Conservation (phyloP, 345 rosid genomes). For the Populus euphratica region DNA sequence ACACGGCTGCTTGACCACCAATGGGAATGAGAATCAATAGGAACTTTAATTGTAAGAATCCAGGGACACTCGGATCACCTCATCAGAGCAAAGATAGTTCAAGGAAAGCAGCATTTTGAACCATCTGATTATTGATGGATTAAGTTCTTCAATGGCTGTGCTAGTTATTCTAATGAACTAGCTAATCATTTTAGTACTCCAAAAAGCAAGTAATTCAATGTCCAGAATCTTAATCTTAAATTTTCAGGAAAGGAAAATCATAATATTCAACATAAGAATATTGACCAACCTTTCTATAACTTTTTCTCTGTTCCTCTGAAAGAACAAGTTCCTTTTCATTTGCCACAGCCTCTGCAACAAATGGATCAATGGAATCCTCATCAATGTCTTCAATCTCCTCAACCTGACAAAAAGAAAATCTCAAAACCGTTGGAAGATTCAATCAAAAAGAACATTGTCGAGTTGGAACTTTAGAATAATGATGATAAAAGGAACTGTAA, state of each 20-base stretch:
- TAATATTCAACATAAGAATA: background rate
- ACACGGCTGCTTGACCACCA: background rate
- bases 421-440: constrained; percentile 12
- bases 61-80: background rate
- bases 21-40: background rate
- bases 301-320: constrained; percentile 72
- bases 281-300: constrained; percentile 67
- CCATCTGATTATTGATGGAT: background rate
- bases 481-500: background rate
- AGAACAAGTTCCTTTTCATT: constrained; percentile 73
- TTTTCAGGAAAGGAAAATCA: background rate
- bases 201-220: background rate
- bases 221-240: constrained; percentile 2
- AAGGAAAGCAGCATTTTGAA: background rate
- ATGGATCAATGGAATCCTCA: constrained; percentile 57
- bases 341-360: constrained; percentile 75
- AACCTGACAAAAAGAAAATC: constrained; percentile 45
- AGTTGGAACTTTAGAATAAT: background rate
- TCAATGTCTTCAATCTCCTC: constrained; percentile 97
- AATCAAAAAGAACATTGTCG: background rate
- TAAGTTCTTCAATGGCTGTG: background rate
- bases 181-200: background rate
- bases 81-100: background rate
- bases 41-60: background rate
- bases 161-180: background rate